phyloP scores from a whole-genome alignment of 2,329 filamentous ascomycete genomes.

The Bretziella fagacearum region DNA sequence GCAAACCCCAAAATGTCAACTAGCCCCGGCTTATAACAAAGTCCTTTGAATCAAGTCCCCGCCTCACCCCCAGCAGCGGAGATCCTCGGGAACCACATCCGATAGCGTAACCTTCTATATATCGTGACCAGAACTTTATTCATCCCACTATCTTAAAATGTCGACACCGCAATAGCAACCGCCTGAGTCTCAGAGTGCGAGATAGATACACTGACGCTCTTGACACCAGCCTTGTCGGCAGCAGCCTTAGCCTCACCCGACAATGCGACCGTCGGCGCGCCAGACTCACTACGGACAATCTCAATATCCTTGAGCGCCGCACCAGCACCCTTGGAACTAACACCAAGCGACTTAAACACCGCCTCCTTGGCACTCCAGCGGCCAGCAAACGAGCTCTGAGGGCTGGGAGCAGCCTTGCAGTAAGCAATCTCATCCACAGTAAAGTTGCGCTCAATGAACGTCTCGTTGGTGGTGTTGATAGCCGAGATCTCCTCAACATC shows the following conservation, averaged over 20 bases:
- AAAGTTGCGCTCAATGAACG: conserved; percentile 90
- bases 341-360: conserved; percentile 92
- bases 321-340: conserved; percentile 71
- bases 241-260: conserved; percentile 69
- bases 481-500: conserved; percentile 80
- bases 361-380: conserved; percentile 97
- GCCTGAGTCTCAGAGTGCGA: conserved; percentile 91
- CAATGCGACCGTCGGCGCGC: conserved; percentile 72
- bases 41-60: conserved; percentile 12
- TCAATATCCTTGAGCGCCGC: conserved; percentile 90
- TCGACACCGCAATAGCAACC: conserved; percentile 80
- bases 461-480: conserved; percentile 86
- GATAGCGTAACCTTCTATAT: not conserved
- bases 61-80: not conserved
- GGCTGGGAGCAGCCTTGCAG: conserved; percentile 61
- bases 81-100: not conserved
- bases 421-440: conserved; percentile 70
- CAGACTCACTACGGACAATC: conserved; percentile 63
- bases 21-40: not conserved
- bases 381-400: conserved; percentile 82
- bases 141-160: conserved; percentile 35
- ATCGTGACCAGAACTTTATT: not conserved
- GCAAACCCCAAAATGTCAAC: not conserved
- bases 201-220: conserved; percentile 80
- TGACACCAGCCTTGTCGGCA: conserved; percentile 74